A percentile compares a stretch with the other conserved stretches of the same genome.
Evolutionary conservation across 768 basidiomycete genomes (phyloP).

Genomic region (Chalciporus piperatus): DNA sequence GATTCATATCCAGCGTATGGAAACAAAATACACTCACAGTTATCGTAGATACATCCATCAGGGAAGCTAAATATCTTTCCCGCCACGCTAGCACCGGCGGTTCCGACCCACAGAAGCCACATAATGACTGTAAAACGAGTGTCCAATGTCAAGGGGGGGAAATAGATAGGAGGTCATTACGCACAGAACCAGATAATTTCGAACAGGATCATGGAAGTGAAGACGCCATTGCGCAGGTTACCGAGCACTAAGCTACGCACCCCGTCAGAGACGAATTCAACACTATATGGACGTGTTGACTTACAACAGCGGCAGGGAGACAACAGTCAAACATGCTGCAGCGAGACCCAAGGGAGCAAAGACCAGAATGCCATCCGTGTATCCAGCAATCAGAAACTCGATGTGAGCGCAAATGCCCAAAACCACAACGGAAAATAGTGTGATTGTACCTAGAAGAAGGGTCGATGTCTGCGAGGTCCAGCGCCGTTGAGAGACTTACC

Average conservation of each 20-base stretch:
- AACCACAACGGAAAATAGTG: slow-evolving; percentile 16
- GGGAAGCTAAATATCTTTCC: slow-evolving; percentile 12
- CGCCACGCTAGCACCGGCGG: slow-evolving; percentile 11
- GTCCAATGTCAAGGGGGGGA: background rate
- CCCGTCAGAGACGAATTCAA: background rate
- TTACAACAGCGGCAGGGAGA: slow-evolving; percentile 27
- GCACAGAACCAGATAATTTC: slow-evolving; percentile 27
- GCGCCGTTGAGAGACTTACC: slow-evolving; percentile 13
- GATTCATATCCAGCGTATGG: background rate
- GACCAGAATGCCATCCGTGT: background rate
- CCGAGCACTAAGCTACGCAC: slow-evolving; percentile 18
- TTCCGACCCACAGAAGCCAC: slow-evolving; percentile 22
- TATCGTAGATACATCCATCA: slow-evolving; percentile 11
- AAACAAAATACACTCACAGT: slow-evolving; percentile 4
- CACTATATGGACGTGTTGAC: background rate
- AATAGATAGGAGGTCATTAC: background rate
- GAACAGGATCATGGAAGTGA: slow-evolving; percentile 24
- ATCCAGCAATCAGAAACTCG: slow-evolving; percentile 9
- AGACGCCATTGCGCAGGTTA: slow-evolving; percentile 1
- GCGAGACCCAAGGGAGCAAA: slow-evolving; percentile 21
- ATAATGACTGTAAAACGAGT: slow-evolving; percentile 13
- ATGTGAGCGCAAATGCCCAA: slow-evolving; percentile 24
- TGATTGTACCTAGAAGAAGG: slow-evolving; percentile 10
- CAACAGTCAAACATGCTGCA: slow-evolving; percentile 11
- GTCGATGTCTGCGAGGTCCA: background rate